These are phyloP conservation scores for Microcyclosporella mali DNA, from an alignment of 2,329 filamentous ascomycete genomes.

Conservation along the genomic window DNA sequence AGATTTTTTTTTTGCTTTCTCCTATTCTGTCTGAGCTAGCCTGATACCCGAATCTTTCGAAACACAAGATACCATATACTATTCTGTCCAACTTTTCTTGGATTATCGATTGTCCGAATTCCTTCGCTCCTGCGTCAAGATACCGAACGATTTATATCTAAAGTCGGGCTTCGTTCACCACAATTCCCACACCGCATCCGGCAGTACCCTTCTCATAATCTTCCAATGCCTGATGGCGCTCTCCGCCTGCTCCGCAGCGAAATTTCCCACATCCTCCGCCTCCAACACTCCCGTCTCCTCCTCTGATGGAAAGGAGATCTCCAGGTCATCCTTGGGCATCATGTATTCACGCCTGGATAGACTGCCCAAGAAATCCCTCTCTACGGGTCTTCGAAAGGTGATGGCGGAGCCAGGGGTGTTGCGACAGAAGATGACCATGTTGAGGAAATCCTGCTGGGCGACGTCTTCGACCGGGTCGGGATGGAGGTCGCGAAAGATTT, in stretches of 20 bases:
- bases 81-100: too few species aligned
- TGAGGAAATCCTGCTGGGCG: conserved; percentile 96
- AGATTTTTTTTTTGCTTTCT: too few species aligned
- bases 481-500: conserved; percentile 88
- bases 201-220: conserved; percentile 82
- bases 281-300: conserved; percentile 48
- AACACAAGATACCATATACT: too few species aligned
- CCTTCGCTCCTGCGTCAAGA: too few species aligned
- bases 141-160: too few species aligned
- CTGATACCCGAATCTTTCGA: too few species aligned
- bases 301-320: conserved; percentile 33
- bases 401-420: conserved; percentile 45
- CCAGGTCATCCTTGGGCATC: conserved; percentile 65
- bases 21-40: too few species aligned
- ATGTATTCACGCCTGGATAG: conserved; percentile 64
- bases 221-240: conserved; percentile 82
- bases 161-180: too few species aligned
- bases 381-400: conserved; percentile 59
- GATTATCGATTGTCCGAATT: too few species aligned
- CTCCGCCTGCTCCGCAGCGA: conserved; percentile 65
- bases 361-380: conserved; percentile 66
- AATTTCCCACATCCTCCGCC: conserved; percentile 57
- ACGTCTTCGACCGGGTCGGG: too few species aligned
- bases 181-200: conserved; percentile 72
- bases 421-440: conserved; percentile 92